Conservation (phyloP, 495 filamentous ascomycete species). For the Letharia columbiana region DNA sequence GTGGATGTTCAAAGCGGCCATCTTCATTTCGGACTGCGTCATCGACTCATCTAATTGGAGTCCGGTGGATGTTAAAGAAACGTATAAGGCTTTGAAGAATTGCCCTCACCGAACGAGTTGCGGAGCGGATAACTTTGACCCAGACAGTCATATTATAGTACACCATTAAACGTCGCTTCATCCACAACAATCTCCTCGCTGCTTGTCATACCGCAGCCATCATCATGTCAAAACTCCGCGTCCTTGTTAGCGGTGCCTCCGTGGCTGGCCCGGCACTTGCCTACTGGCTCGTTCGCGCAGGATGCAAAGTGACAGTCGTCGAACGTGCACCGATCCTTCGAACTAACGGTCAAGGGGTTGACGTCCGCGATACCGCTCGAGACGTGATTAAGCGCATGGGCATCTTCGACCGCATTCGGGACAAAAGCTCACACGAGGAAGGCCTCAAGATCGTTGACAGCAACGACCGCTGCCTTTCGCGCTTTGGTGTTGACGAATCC, state of each 20-base stretch:
- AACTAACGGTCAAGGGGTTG: constrained; percentile 33
- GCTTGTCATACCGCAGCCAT: not conserved
- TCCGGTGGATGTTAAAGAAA: not conserved
- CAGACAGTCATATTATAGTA: not conserved
- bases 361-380: constrained; percentile 36
- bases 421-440: constrained; percentile 27
- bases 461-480: constrained; percentile 22
- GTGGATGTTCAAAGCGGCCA: not conserved
- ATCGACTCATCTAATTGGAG: not conserved
- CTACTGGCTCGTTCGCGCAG: constrained; percentile 31
- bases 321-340: constrained; percentile 34
- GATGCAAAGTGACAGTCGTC: constrained; percentile 34
- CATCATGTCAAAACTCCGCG: constrained; percentile 27
- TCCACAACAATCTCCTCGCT: constrained; percentile 4
- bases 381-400: constrained; percentile 35
- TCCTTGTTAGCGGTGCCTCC: constrained; percentile 44
- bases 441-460: constrained; percentile 33
- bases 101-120: not conserved
- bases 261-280: constrained; percentile 35
- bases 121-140: not conserved
- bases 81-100: not conserved
- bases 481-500: constrained; percentile 31
- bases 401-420: constrained; percentile 27
- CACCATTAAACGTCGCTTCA: not conserved
- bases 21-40: not conserved